Base-by-base conservation (phyloP, 2,329 filamentous ascomycete species). In the Coniochaeta hoffmannii region DNA sequence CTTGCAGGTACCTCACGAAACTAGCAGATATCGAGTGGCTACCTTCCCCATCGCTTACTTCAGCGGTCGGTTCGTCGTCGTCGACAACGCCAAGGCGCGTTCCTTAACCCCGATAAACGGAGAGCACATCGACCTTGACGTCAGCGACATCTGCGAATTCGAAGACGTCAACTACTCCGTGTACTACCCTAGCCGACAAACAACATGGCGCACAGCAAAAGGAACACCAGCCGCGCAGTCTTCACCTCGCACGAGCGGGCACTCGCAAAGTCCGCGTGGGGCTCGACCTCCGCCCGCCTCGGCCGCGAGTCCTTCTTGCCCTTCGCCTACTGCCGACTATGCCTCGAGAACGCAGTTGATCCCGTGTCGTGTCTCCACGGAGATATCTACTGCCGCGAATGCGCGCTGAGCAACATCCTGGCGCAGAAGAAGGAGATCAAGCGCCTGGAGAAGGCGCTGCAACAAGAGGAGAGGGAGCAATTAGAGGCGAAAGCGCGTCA, bases 341-440 rank as follows among this genome's bases (percentile, higher is more conserved):
- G 93, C 66, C 85, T 97, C 15, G 83, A 91, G 57, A 82, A 87
- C 8, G 88, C 92, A 19, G 82, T 87, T 30, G 83, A 90, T 50
- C 92, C 94, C 0, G 90, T 97, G 34, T 85, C 90, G 22, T 97
- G 93, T 70, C 76, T 81, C 2, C 82, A 86, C 60, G 93, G 93
- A 58, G 92, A 97, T 70, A 78, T 99, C 14, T 97, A 97, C 75
- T 99, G 93, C 70, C 86, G 90, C 63, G 94, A 97, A 74, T 99
- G 93, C 73, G 92, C 91, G 9, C 82, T 97, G 54, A 86, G 78
- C 62, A 96, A 97, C 65, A 85, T 99, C n/a, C 78, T 97, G 1
- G 82, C 90, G 1, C 93, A 99, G 71, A 87, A 90, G 63, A 89
- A 92, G 73, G 94, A 97, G 67, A 92, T 96, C 60, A 94, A 91